A percentile compares a stretch with the other conserved stretches of the same genome.
Conservation (phyloP, 2,329 filamentous ascomycete genomes). For the Neonectria faginata region DNA sequence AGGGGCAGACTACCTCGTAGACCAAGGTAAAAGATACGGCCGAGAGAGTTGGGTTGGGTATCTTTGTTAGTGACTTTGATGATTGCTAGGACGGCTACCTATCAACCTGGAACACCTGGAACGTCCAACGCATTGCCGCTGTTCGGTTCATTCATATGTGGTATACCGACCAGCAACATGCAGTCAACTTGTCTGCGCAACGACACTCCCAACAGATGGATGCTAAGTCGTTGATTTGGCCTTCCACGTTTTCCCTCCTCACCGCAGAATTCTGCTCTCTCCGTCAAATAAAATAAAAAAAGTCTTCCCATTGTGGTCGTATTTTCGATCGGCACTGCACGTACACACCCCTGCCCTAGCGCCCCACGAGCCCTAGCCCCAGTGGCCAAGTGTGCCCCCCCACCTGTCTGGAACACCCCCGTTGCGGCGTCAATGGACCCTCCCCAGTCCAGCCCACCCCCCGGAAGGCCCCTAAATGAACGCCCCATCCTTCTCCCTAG, state of each 20-base stretch:
- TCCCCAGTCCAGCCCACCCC: constrained; percentile 18
- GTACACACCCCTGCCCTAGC: constrained; percentile 16
- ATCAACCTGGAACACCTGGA: background rate
- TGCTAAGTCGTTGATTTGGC: background rate
- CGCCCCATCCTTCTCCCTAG: background rate
- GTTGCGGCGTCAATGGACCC: constrained; percentile 17
- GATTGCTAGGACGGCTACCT: background rate
- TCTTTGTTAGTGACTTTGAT: constrained; percentile 1
- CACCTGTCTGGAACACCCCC: constrained; percentile 12
- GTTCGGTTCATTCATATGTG: too few species aligned
- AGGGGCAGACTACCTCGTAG: background rate
- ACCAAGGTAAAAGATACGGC: background rate
- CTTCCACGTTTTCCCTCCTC: background rate
- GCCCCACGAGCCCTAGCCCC: constrained; percentile 8
- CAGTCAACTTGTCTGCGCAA: background rate
- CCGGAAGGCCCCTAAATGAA: constrained; percentile 14
- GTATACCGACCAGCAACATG: background rate
- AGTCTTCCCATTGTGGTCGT: constrained; percentile 17
- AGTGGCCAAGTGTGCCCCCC: constrained; percentile 4
- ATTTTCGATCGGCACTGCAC: constrained; percentile 24
- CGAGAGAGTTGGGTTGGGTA: background rate
- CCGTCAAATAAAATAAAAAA: background rate
- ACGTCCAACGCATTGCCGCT: too few species aligned
- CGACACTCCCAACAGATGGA: background rate
- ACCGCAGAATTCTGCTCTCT: constrained; percentile 2